Conservation (phyloP, 208 protist genomes). For the Trypanosomatidae sp. region DNA sequence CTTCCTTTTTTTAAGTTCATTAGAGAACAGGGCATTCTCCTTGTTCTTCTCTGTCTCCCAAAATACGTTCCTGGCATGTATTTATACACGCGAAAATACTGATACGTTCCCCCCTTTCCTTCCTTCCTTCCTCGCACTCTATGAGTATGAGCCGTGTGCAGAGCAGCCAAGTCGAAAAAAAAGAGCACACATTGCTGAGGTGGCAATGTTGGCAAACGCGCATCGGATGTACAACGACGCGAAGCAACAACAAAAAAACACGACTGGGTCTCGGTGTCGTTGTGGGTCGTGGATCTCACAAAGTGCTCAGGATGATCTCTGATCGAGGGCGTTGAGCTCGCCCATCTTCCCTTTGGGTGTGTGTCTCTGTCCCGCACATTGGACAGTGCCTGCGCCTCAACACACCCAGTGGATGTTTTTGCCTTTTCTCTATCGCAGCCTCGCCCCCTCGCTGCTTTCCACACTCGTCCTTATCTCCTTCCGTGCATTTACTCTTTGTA, state of each 20-base stretch:
- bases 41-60: conserved; percentile 4
- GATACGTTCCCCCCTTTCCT: neutral
- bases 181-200: neutral
- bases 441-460: neutral
- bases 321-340: neutral
- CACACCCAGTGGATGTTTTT: neutral
- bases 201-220: neutral
- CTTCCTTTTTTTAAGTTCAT: conserved; percentile 15
- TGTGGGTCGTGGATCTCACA: neutral
- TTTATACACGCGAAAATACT: conserved; percentile 4
- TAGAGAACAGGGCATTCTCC: conserved; percentile 1
- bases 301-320: neutral
- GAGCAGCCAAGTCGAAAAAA: conserved; percentile 4
- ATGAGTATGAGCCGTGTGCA: neutral
- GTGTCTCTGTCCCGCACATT: neutral
- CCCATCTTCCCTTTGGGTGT: neutral
- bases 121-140: neutral
- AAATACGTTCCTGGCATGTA: neutral
- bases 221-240: neutral
- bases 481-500: neutral
- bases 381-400: neutral
- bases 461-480: neutral
- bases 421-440: neutral
- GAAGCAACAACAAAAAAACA: conserved; percentile 18
- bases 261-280: neutral